phyloP scores from a whole-genome alignment of 1,284 basidiomycete species.

The Melampsora americana region DNA sequence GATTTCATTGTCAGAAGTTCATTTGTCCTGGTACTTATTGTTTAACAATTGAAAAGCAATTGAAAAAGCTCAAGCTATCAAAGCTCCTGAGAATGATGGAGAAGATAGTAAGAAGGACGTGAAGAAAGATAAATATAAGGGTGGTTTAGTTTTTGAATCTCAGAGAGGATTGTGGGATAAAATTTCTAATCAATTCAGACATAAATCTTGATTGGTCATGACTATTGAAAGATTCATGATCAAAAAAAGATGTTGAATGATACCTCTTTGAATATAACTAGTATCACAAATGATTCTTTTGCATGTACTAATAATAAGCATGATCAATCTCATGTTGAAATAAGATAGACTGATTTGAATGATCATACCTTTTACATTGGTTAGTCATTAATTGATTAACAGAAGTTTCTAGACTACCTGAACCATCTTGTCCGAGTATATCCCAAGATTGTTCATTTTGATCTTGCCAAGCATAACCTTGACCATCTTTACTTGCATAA shows the following conservation, averaged over 20 bases:
- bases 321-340: conserved; percentile 6
- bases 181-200: conserved; percentile 90
- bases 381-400: conserved; percentile 84
- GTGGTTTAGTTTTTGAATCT: too few relatives aligned
- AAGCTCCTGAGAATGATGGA: too few relatives aligned
- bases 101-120: too few relatives aligned
- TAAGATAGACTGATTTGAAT: neutral
- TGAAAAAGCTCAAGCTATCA: too few relatives aligned
- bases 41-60: too few relatives aligned
- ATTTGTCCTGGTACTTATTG: too few relatives aligned
- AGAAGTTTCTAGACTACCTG: conserved; percentile 80
- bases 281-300: conserved; percentile 64
- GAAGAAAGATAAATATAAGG: too few relatives aligned
- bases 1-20: too few relatives aligned
- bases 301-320: neutral
- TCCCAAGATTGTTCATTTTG: conserved; percentile 85
- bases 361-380: conserved; percentile 73
- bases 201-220: conserved; percentile 93
- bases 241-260: conserved; percentile 90
- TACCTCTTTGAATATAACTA: conserved; percentile 82
- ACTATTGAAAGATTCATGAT: conserved; percentile 83
- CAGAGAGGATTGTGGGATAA: too few relatives aligned
- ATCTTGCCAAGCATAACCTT: conserved; percentile 85
- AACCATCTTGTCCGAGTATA: conserved; percentile 93
- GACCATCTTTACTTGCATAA: conserved; percentile 39